Percentiles rank a stretch among this genome's conserved stretches.
phyloP scores from a whole-genome alignment of 2,329 filamentous ascomycete species.

The Colletotrichum sp. region DNA sequence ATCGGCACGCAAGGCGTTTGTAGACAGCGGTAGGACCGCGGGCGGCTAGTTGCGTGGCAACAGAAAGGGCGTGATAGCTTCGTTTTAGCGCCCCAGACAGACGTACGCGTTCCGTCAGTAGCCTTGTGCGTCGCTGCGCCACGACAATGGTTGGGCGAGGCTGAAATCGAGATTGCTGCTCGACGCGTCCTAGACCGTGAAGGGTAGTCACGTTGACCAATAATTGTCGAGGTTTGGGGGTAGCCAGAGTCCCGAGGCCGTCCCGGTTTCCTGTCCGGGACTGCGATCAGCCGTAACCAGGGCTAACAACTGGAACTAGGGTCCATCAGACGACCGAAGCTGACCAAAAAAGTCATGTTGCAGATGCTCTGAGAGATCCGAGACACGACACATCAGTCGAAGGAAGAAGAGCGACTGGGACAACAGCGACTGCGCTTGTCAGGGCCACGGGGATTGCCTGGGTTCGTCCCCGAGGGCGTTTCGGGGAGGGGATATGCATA shows the following conservation, averaged over 20 bases:
- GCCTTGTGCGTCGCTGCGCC: neutral
- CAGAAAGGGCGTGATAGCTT: neutral
- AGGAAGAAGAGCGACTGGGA: neutral
- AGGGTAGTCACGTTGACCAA: neutral
- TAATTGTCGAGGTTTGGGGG: neutral
- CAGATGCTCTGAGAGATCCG: conserved; percentile 1
- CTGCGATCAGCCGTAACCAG: neutral
- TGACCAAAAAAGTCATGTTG: neutral
- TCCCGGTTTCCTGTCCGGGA: neutral
- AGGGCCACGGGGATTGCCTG: neutral
- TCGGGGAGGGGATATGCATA: neutral
- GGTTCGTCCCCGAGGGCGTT: neutral
- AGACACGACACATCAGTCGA: neutral
- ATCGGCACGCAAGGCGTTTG: neutral
- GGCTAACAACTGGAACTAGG: neutral
- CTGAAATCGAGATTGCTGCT: conserved; percentile 4
- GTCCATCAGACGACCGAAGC: neutral
- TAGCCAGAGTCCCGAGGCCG: neutral
- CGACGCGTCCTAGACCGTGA: neutral
- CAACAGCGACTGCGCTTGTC: neutral
- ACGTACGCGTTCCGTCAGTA: neutral
- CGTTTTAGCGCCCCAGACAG: neutral
- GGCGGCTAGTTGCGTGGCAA: neutral
- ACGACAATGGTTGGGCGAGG: neutral
- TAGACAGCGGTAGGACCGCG: neutral